Evolutionary conservation across 2,329 filamentous ascomycete species (phyloP), one percentile per base, ranked within the genome.

Genomic region (Ampelomyces quisqualis): DNA sequence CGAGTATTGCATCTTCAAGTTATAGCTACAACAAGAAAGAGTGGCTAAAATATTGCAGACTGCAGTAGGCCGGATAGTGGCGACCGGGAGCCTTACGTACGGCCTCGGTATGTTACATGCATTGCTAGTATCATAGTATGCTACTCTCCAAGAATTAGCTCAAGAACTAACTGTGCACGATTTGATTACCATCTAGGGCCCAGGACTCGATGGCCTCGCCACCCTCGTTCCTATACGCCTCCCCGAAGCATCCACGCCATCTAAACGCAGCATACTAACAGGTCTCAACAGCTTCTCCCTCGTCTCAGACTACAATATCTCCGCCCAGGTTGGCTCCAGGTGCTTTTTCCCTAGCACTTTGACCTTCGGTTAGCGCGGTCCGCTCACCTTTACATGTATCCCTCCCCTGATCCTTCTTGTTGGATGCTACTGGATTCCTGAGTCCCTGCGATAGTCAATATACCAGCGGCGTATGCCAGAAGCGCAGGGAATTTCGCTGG

Each of bases 381-480:
- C 74, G 0, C 58, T 77, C 3, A 72, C 73, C 0, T 64, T 77
- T 17, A 73, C 76, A 18, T 70, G 75, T 46, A 51, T 77, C 34
- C 76, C 75, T 48, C 71, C 76, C 24, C 46, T 72, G 23, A 67
- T 75, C 19, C 57, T 76, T 2, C 73, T 58, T 43, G 58, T 58
- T 5, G 75, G 72, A 0, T 67, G 72, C 0, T 28, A 28, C 26
- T 28, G 26, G 38, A 31, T 46, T 1, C 40, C 41, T 2, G 40
- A 47, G 49, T 79, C 77, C 1, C 79, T 80, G 1, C 65, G 79
- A 40, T 82, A 78, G 79, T 67, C 81, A 11, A 74, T 79, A 36
- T 69, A 72, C 35, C 70, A 77, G 22, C 75, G 77, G 21, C 73
- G 75, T 7, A 64, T 71, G 2, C 77, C 79, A 15, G 73, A 81